Conservation (phyloP, 2,329 filamentous ascomycete species). For the Fusarium transvaalense region DNA sequence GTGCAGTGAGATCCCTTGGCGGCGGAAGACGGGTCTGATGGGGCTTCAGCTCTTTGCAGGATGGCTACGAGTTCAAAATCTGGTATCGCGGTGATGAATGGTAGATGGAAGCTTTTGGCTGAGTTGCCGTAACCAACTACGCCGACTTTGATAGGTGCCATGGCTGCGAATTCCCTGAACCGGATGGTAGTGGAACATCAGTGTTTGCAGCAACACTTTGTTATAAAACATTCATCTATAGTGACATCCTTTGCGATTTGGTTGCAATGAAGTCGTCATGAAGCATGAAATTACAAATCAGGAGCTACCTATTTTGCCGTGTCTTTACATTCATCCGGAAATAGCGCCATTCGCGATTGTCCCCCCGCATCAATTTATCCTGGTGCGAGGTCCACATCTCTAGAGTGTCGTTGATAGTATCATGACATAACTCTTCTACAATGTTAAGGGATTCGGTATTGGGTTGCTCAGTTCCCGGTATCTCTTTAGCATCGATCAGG, state of each 20-base stretch:
- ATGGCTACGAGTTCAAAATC: conserved; percentile 62
- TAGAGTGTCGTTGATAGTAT: background rate
- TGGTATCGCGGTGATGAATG: conserved; percentile 61
- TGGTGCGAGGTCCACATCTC: background rate
- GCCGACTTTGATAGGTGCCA: conserved; percentile 59
- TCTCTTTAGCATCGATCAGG: background rate
- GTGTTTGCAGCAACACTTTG: background rate
- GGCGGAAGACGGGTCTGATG: conserved; percentile 46
- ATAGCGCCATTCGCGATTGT: background rate
- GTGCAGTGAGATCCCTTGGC: conserved; percentile 58
- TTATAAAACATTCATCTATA: background rate
- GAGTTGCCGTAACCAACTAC: conserved; percentile 64
- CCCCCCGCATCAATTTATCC: conserved; percentile 22
- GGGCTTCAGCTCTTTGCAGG: conserved; percentile 60
- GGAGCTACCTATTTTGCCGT: background rate
- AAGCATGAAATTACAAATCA: conserved; percentile 5
- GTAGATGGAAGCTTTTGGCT: conserved; percentile 63
- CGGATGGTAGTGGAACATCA: no score
- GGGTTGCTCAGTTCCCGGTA: background rate
- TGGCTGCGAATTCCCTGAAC: conserved; percentile 29
- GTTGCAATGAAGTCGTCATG: background rate
- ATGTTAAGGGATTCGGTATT: background rate
- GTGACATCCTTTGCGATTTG: background rate
- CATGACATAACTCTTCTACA: background rate
- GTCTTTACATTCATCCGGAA: background rate